These are phyloP conservation scores for Fragilaria radians DNA, from an alignment of 108 stramenopile genomes.

Conservation along the genomic window DNA sequence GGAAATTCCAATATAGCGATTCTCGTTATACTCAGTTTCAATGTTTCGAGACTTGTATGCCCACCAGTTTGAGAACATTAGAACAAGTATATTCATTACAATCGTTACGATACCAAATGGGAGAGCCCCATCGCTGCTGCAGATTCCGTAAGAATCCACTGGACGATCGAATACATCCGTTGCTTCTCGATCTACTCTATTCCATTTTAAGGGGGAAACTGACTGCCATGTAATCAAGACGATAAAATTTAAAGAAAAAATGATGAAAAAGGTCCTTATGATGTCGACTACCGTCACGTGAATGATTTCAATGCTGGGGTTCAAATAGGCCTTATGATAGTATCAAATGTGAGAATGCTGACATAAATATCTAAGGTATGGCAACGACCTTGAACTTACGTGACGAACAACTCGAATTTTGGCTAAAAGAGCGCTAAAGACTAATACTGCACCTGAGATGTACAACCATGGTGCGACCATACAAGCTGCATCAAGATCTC, in stretches of 20 bases:
- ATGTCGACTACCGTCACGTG: background rate
- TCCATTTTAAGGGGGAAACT: conserved; percentile 3
- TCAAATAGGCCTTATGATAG: background rate
- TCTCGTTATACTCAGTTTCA: conserved; percentile 22
- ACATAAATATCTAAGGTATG: background rate
- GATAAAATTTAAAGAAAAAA: background rate
- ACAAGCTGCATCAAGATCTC: background rate
- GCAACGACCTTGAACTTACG: background rate
- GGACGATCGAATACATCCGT: conserved; percentile 1
- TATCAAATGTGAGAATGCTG: background rate
- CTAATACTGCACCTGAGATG: background rate
- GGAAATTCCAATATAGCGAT: conserved; percentile 12
- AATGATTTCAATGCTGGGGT: conserved; percentile 3
- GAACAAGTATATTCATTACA: conserved; percentile 4
- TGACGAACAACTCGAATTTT: background rate
- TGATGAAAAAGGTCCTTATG: background rate
- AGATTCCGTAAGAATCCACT: conserved; percentile 3
- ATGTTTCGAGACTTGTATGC: conserved; percentile 36
- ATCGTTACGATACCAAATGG: conserved; percentile 3
- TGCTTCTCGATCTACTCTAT: background rate
- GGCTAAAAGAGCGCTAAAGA: background rate
- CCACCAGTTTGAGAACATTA: conserved; percentile 21
- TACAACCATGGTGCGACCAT: background rate
- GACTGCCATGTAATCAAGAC: conserved; percentile 4
- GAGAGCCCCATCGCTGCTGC: background rate